These are phyloP conservation scores for Pyrus bretschneideri DNA, from an alignment of 306 rosid genomes.

Conservation along the genomic window DNA sequence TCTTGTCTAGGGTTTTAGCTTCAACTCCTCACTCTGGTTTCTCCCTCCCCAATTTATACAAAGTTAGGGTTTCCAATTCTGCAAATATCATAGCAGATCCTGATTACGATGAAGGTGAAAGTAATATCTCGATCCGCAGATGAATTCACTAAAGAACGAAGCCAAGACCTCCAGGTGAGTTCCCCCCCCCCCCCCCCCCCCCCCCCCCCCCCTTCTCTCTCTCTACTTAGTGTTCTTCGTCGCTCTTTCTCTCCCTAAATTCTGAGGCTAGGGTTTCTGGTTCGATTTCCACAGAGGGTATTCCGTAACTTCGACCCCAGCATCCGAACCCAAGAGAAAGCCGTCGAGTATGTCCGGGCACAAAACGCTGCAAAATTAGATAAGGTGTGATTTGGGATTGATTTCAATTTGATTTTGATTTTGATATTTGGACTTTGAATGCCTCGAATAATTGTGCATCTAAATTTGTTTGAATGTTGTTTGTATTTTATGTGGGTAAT, in stretches of 20 bases:
- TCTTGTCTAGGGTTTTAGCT: background rate
- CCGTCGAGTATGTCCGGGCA: constrained; percentile 86
- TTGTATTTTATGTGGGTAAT: background rate
- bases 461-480: background rate
- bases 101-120: constrained; percentile 59
- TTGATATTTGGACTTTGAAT: background rate
- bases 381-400: constrained; percentile 33
- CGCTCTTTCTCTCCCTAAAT: background rate
- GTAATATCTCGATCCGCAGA: constrained; percentile 80
- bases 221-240: background rate
- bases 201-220: background rate
- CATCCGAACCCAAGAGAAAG: constrained; percentile 82
- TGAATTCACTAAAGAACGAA: constrained; percentile 84
- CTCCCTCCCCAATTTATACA: background rate
- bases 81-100: constrained; percentile 1
- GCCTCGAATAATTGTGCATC: background rate
- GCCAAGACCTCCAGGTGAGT: constrained; percentile 88
- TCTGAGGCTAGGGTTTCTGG: background rate
- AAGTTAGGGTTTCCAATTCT: background rate
- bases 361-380: constrained; percentile 85
- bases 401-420: background rate
- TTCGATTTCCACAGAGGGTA: constrained; percentile 50
- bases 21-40: background rate
- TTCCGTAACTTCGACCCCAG: constrained; percentile 79
- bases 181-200: background rate